A percentile compares a stretch with the other conserved stretches of the same genome.
phyloP scores from a whole-genome alignment of 345 rosid genomes.

The Euphorbia peplus region DNA sequence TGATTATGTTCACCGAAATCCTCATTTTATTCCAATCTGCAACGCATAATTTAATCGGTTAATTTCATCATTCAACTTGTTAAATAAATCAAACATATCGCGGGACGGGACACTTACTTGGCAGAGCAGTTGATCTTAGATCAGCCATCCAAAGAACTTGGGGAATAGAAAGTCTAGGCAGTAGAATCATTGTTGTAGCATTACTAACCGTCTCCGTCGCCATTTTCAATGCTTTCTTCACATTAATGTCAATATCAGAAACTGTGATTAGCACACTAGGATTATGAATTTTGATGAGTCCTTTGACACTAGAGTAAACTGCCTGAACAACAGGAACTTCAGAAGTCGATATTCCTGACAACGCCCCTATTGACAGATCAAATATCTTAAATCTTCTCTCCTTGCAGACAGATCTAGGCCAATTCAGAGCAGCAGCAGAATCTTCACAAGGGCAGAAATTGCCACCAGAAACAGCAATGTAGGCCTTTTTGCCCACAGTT shows the following conservation, averaged over 20 bases:
- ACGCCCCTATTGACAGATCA: conserved; percentile 64
- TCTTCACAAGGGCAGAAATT: conserved; percentile 78
- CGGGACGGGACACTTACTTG: conserved; percentile 68
- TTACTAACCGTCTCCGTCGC: conserved; percentile 58
- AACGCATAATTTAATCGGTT: background rate
- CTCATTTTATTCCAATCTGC: conserved; percentile 98
- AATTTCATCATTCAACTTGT: too few species aligned
- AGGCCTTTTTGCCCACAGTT: conserved; percentile 85
- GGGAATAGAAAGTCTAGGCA: conserved; percentile 68
- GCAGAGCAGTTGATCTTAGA: conserved; percentile 85
- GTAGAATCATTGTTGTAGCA: conserved; percentile 52
- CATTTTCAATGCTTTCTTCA: conserved; percentile 90
- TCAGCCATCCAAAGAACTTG: conserved; percentile 99
- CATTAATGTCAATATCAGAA: conserved; percentile 61
- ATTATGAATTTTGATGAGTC: conserved; percentile 81
- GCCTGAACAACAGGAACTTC: conserved; percentile 90
- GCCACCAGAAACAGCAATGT: conserved; percentile 81
- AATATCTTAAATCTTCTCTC: conserved; percentile 90
- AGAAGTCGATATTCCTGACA: conserved; percentile 62
- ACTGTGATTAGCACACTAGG: conserved; percentile 88
- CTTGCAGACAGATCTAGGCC: conserved; percentile 76
- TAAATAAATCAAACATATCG: too few species aligned
- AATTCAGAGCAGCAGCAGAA: conserved; percentile 63
- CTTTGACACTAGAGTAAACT: conserved; percentile 88
- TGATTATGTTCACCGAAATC: conserved; percentile 80